Conservation (phyloP, 345 rosid genomes). For the Raphanus raphanistrum region DNA sequence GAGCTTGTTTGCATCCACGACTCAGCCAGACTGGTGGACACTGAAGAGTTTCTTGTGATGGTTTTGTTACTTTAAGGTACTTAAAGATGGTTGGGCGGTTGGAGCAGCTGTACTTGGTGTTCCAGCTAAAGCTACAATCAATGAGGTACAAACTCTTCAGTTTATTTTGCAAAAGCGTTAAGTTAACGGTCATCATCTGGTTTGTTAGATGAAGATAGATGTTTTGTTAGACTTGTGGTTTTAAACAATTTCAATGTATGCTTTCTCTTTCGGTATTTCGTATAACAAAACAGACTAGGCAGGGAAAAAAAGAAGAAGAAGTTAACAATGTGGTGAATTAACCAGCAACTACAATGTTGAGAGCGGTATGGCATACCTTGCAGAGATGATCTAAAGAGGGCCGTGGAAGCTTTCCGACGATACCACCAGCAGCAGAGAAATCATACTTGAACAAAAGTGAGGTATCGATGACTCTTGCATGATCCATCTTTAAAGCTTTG, state of each 20-base stretch:
- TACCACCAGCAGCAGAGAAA: too few species aligned
- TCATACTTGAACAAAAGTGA: too few species aligned
- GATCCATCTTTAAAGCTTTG: too few species aligned
- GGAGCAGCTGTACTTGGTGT: slow-evolving; percentile 99
- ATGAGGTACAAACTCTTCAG: slow-evolving; percentile 57
- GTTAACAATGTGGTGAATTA: too few species aligned
- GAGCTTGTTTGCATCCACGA: slow-evolving; percentile 96
- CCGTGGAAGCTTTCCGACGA: too few species aligned
- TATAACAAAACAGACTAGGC: too few species aligned
- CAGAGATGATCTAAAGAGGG: too few species aligned
- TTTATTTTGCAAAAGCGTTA: too few species aligned
- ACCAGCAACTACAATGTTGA: too few species aligned
- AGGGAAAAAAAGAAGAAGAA: too few species aligned
- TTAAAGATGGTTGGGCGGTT: slow-evolving; percentile 63
- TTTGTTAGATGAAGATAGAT: not conserved
- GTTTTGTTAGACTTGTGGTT: slow-evolving; percentile 7
- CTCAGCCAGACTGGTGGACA: slow-evolving; percentile 68
- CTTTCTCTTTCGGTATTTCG: not conserved
- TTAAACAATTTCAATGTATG: not conserved
- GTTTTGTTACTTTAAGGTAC: slow-evolving; percentile 51
- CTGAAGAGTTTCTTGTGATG: slow-evolving; percentile 44
- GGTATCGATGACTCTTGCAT: too few species aligned
- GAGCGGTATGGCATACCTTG: too few species aligned
- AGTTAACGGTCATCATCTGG: not conserved
- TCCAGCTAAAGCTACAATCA: slow-evolving; percentile 93